Base-by-base conservation (phyloP, 2,329 filamentous ascomycete genomes). In the Coleophoma eucalyptorum region DNA sequence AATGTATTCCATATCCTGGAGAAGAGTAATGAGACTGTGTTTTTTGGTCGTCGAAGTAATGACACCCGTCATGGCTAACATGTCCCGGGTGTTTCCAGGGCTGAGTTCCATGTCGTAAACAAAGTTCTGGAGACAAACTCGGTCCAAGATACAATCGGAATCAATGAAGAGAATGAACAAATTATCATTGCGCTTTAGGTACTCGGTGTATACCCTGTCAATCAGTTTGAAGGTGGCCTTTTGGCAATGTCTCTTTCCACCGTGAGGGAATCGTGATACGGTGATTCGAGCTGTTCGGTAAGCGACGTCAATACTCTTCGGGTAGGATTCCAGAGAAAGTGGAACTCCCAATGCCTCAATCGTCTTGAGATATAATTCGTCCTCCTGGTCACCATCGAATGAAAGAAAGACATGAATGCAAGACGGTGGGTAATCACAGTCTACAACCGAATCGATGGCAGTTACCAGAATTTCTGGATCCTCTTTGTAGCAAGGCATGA, bases 21-120 rank as follows among this genome's bases (percentile, higher is more conserved):
- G 77, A 13, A 99, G 75, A 0, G 94, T 97, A 63, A 97, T 89
- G 50, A 97, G 74, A 58, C 87, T 90, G 67, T 95, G 88, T 62
- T 89, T 94, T 61, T 87, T 82, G 0, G 93, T 96, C 0, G 92
- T 97, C 1, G 91, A 93, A 2, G 93, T 97, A 64, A 97, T 97
- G 64, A 97, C 89, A 32, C 93, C 93, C 13, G 93, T 97, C 90
- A 97, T 97, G 48, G 93, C 93, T 64, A 97, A 77, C 90, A 96
- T 97, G 67, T 95, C 90, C 65, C 86, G 84, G 65, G 89, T 84
- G 71, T 92, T 96, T 49, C 92, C 92, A 1, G 93, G 93, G 68
- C 93, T 96, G 54, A 97, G 77, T 69, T 97, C 91, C 94, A 97
- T 97, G 67, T 97, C 93, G 69, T 94, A 97, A 73, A 97, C 89